phyloP scores from a whole-genome alignment of 2,329 filamentous ascomycete genomes.

The Colletotrichum agaves region DNA sequence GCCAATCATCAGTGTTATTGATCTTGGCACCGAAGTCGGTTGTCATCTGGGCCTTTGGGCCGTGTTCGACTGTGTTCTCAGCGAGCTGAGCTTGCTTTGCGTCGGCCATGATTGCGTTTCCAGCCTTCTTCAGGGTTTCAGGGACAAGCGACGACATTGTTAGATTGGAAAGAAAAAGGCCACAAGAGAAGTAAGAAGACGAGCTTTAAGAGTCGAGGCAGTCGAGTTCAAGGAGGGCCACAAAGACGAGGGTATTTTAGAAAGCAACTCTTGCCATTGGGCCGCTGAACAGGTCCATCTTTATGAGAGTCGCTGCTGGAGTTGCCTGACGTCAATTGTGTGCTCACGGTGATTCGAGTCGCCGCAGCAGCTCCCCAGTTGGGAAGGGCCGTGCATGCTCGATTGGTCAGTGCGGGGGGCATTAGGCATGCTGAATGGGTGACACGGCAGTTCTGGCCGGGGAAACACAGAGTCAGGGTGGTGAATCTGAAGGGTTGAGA shows the following conservation, averaged over 20 bases:
- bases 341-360: constrained; percentile 7
- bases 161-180: background rate
- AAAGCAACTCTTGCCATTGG: constrained; percentile 7
- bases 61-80: constrained; percentile 67
- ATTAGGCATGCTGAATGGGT: background rate
- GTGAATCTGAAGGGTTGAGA: background rate
- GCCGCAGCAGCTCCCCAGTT: background rate
- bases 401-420: constrained; percentile 23
- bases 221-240: constrained; percentile 1
- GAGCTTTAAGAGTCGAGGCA: background rate
- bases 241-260: background rate
- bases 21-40: constrained; percentile 83
- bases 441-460: background rate
- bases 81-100: constrained; percentile 72
- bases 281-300: background rate
- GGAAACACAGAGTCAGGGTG: background rate
- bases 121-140: constrained; percentile 51
- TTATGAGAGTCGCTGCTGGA: background rate
- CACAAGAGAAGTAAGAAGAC: background rate
- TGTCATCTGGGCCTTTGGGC: constrained; percentile 71
- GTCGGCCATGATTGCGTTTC: constrained; percentile 54
- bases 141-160: constrained; percentile 42
- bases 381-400: constrained; percentile 1
- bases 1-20: constrained; percentile 80
- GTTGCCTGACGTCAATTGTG: constrained; percentile 33